Percentiles rank a stretch among this genome's conserved stretches.
phyloP scores from a whole-genome alignment of 2,329 filamentous ascomycete genomes.

The Botrytis sinoallii region DNA sequence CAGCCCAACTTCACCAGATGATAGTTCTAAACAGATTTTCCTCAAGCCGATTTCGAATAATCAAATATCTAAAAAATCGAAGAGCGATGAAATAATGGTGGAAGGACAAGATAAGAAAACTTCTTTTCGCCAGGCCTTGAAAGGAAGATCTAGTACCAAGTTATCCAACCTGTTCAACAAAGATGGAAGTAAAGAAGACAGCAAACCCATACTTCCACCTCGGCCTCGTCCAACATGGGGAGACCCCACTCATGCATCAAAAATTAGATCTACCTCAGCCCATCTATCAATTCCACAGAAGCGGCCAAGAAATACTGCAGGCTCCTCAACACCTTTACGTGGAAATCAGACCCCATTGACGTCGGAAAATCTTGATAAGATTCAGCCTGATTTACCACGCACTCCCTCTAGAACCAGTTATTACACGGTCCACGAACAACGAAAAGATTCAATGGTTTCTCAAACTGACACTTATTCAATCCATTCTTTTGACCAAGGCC shows the following conservation, averaged over 20 bases:
- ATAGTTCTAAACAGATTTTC: conserved; percentile 25
- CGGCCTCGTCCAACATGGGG: conserved; percentile 32
- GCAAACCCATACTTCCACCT: conserved; percentile 30
- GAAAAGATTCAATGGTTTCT: conserved; percentile 54
- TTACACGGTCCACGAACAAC: conserved; percentile 50
- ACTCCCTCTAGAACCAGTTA: conserved; percentile 49
- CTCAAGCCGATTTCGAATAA: conserved; percentile 29
- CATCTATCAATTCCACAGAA: conserved; percentile 38
- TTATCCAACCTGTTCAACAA: conserved; percentile 50
- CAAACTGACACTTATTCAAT: conserved; percentile 55
- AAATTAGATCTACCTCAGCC: conserved; percentile 27
- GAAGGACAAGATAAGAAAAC: conserved; percentile 45
- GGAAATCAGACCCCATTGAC: conserved; percentile 43
- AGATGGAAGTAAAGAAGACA: conserved; percentile 37
- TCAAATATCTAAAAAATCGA: conserved; percentile 37
- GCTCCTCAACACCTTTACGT: conserved; percentile 35
- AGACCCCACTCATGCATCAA: conserved; percentile 26
- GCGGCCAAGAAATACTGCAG: conserved; percentile 34
- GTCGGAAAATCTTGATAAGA: conserved; percentile 39
- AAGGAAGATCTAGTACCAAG: conserved; percentile 47
- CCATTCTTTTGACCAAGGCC: conserved; percentile 43
- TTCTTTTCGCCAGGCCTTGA: conserved; percentile 50
- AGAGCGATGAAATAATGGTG: conserved; percentile 32
- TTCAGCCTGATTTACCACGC: conserved; percentile 32
- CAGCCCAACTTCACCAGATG: conserved; percentile 32